Base-by-base conservation (phyloP, 2,329 filamentous ascomycete genomes). In the Fusarium anguioides region DNA sequence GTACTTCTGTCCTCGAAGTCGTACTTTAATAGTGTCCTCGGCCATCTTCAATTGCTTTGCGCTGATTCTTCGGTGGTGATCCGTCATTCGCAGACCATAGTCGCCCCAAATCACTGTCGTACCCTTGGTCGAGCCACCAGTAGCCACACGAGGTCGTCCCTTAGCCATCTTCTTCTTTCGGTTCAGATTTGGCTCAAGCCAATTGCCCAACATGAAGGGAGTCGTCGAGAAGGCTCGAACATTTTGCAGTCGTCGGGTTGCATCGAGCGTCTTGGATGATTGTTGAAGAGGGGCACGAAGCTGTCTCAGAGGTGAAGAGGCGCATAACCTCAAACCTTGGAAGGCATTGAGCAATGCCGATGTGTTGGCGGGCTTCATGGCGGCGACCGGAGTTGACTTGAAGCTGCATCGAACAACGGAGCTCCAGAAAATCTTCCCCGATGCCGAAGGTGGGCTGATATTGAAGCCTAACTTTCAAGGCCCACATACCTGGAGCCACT, bases 101-200 rank as follows among this genome's bases (percentile, higher is more conserved):
- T 98, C 94, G 54, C 96, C 96, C 93, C 94, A 98, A 57, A 96
- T 89, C 20, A 99, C 91, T 0, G 95, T 98, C 33, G 96, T 99
- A 71, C 96, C 96, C 78, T 96, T 94, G 33, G 87, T 89, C 54
- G 92, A 96, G 63, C 96, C 96, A 64, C 96, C 96, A 0, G 94
- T 99, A 23, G 92, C 87, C 46, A 98, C 94, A 72, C 93, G 89
- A 47, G 92, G 91, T 3, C 94, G 88, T 36, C 95, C 96, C 82
- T 97, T 97, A 71, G 94, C 94, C 84, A 96, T 97, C 79, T 92
- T 93, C 75, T 89, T 91, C 77, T 93, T 94, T 68, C 92, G 88
- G 72, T 90, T 80, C 65, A 88, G 81, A 73, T 88, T 91, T 31
- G 95, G 95, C 58, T 92, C 87, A 45, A 98, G 91, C 94, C 94